Evolutionary conservation across 495 filamentous ascomycete species (phyloP).

Genomic region (Neurospora discreta): DNA sequence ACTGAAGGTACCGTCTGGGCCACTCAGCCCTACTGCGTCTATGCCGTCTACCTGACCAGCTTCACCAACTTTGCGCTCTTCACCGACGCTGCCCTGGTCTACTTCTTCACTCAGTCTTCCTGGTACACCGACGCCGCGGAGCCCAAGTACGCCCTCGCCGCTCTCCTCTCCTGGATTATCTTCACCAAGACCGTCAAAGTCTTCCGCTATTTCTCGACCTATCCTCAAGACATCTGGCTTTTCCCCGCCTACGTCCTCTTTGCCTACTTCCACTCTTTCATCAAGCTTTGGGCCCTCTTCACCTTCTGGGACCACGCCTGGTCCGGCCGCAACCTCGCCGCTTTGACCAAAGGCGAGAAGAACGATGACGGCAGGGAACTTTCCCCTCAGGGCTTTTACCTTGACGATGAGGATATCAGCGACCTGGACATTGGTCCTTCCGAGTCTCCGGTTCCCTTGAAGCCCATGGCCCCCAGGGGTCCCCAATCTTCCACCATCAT

Average conservation of each 20-base stretch:
- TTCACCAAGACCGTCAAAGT: constrained; percentile 51
- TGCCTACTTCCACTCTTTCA: constrained; percentile 48
- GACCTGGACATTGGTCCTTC: not conserved
- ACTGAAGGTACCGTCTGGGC: constrained; percentile 21
- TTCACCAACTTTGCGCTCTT: constrained; percentile 49
- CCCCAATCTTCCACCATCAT: not conserved
- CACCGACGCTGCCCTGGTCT: constrained; percentile 40
- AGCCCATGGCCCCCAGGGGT: not conserved
- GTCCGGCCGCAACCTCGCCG: constrained; percentile 15
- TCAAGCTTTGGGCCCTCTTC: constrained; percentile 52
- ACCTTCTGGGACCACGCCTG: constrained; percentile 33
- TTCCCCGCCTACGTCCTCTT: constrained; percentile 46
- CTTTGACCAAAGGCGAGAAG: not conserved
- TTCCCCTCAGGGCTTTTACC: not conserved
- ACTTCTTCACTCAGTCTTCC: constrained; percentile 4
- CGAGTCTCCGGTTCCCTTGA: not conserved
- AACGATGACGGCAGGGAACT: not conserved
- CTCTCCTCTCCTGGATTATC: constrained; percentile 30
- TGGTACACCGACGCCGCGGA: not conserved
- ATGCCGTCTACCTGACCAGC: constrained; percentile 47
- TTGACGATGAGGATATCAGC: not conserved
- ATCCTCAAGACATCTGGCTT: constrained; percentile 45
- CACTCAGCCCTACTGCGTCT: constrained; percentile 49
- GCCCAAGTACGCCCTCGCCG: not conserved
- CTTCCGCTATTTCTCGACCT: constrained; percentile 43